A percentile compares a stretch with the other conserved stretches of the same genome.
Conservation (phyloP, 805 yeast species). For the Monosporozyma yasuniensis region DNA sequence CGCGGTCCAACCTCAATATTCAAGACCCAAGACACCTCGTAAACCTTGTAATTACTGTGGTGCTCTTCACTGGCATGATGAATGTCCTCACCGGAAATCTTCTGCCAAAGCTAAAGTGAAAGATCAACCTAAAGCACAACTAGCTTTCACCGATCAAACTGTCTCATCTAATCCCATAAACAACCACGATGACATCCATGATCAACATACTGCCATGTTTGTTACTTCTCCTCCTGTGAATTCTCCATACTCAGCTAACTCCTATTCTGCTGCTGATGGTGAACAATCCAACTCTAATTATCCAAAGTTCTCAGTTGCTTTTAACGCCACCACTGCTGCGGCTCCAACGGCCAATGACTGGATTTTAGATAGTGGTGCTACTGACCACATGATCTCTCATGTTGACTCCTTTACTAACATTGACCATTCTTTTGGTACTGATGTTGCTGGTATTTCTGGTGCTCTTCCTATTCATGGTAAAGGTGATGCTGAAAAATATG, state of each 20-base stretch:
- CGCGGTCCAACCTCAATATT: no score
- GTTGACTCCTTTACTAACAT: not conserved
- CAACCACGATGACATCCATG: no score
- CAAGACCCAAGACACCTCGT: no score
- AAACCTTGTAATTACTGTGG: no score
- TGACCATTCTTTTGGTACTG: not conserved
- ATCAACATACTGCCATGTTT: no score
- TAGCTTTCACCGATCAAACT: no score
- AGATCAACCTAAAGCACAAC: no score
- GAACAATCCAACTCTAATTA: not conserved
- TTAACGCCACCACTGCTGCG: not conserved
- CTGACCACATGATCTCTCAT: not conserved
- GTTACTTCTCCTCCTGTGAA: no score
- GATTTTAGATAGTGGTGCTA: not conserved
- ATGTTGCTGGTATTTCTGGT: not conserved
- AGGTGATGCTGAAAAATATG: not conserved
- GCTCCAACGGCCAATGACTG: not conserved
- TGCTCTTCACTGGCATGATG: no score
- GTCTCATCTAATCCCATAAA: no score
- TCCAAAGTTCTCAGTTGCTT: not conserved
- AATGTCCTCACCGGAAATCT: no score
- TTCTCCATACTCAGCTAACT: not conserved
- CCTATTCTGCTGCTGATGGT: not conserved
- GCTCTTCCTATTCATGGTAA: not conserved
- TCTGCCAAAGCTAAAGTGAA: no score